Conservation (phyloP, 75 land plant genomes). For the Sequoiadendron giganteum region DNA sequence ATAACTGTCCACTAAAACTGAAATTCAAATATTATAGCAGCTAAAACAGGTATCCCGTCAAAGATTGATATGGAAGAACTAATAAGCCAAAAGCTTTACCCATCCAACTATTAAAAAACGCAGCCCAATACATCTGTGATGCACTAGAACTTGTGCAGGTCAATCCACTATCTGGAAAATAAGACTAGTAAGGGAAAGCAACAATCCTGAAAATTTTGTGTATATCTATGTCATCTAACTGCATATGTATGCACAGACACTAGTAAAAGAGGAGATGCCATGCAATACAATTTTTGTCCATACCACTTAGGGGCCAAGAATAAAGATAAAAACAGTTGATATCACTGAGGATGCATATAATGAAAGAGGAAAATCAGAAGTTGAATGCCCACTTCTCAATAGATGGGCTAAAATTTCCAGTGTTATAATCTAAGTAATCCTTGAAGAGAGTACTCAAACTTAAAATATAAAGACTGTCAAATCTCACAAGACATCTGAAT, state of each 20-base stretch:
- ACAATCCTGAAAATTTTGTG: background rate
- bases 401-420: background rate
- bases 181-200: background rate
- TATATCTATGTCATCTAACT: background rate
- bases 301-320: background rate
- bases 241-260: background rate
- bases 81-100: background rate
- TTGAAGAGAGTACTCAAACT: background rate
- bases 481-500: background rate
- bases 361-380: background rate
- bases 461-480: slow-evolving; percentile 1
- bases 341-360: background rate
- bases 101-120: background rate
- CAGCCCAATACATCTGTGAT: background rate
- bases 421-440: background rate
- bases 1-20: too few species aligned
- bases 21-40: too few species aligned
- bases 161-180: background rate
- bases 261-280: background rate
- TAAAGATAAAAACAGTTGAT: background rate
- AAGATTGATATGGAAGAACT: background rate
- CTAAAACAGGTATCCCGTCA: background rate
- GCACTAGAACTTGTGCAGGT: background rate
- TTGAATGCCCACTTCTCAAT: background rate
- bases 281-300: background rate